Conservation (phyloP, 2,329 filamentous ascomycete genomes). For the Aspergillus novofumigatus region DNA sequence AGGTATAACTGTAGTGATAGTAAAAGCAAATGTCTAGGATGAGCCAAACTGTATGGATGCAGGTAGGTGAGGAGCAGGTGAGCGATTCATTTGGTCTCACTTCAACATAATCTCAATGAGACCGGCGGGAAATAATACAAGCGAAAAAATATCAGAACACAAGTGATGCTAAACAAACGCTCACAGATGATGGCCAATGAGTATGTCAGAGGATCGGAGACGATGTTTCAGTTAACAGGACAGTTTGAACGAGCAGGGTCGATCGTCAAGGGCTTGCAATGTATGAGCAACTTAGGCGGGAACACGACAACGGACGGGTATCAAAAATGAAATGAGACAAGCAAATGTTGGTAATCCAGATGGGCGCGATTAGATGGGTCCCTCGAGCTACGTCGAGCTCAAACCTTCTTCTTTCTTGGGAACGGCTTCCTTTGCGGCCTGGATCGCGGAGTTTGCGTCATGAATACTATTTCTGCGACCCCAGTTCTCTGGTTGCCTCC, state of each 20-base stretch:
- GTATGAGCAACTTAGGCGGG: neutral
- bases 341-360: neutral
- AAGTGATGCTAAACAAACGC: neutral
- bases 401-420: neutral
- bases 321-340: neutral
- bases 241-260: neutral
- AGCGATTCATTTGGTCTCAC: neutral
- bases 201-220: neutral
- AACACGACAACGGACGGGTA: neutral
- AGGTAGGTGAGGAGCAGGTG: neutral
- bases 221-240: neutral
- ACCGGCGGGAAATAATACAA: neutral
- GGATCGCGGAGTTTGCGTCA: conserved; percentile 30
- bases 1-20: neutral
- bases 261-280: neutral
- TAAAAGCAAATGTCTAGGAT: neutral
- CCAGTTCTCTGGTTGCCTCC: conserved; percentile 87
- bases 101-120: neutral
- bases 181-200: neutral
- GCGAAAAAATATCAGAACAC: neutral
- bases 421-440: conserved; percentile 21
- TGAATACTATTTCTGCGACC: conserved; percentile 77
- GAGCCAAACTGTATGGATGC: neutral
- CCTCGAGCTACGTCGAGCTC: neutral
- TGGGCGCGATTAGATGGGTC: neutral